phyloP scores from a whole-genome alignment of 2,329 filamentous ascomycete species.

The Aspergillus jensenii region DNA sequence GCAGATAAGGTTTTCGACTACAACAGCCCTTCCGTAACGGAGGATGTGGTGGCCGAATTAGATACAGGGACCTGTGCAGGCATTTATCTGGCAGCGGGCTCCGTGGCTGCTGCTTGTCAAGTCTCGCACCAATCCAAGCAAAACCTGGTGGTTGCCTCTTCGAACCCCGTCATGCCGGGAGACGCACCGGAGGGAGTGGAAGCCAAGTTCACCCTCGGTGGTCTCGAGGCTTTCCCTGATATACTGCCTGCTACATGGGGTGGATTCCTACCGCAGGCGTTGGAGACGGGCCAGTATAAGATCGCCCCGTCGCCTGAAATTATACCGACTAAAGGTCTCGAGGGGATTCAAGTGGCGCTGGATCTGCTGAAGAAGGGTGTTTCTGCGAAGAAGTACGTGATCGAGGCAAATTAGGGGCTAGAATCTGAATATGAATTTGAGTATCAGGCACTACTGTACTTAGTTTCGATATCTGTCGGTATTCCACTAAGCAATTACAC shows the following conservation, averaged over 20 bases:
- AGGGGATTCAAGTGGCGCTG: constrained; percentile 43
- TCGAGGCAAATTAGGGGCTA: too few relatives aligned
- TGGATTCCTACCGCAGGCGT: too few relatives aligned
- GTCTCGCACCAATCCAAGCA: not conserved
- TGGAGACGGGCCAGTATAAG: constrained; percentile 36
- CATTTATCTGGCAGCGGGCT: not conserved
- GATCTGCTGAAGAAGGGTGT: constrained; percentile 41
- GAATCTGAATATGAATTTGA: too few relatives aligned
- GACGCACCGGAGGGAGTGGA: constrained; percentile 3
- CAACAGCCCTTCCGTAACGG: constrained; percentile 29
- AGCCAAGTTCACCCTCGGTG: not conserved
- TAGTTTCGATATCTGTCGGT: too few relatives aligned
- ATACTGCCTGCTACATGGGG: too few relatives aligned
- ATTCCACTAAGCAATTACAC: too few relatives aligned
- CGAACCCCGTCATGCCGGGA: constrained; percentile 16
- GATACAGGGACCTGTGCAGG: constrained; percentile 17
- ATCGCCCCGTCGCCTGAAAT: constrained; percentile 42
- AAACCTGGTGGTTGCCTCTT: not conserved
- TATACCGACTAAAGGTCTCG: constrained; percentile 42
- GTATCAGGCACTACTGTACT: too few relatives aligned
- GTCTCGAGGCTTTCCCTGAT: too few relatives aligned
- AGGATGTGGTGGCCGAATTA: constrained; percentile 30
- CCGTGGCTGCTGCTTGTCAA: not conserved
- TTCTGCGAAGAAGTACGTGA: constrained; percentile 47
- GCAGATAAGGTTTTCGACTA: constrained; percentile 49